These are phyloP conservation scores for Dalechampia spathulata DNA, from an alignment of 441 rosid genomes.

Conservation along the genomic window DNA sequence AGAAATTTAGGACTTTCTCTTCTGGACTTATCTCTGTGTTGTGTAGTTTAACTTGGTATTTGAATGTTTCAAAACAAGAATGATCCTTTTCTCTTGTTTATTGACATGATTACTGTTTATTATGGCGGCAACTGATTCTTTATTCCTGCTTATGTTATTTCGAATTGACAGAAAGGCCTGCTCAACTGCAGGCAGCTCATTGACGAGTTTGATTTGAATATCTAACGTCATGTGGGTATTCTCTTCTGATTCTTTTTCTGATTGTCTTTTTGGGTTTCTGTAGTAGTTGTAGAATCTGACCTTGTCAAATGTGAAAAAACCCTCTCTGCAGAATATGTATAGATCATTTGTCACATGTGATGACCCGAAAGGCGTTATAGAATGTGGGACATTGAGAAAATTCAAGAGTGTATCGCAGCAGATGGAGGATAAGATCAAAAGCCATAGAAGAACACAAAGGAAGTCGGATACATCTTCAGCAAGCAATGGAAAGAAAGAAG, in stretches of 20 bases:
- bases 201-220: conserved; percentile 14
- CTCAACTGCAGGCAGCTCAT: conserved; percentile 13
- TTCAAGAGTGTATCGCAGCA: conserved; percentile 35
- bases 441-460: conserved; percentile 21
- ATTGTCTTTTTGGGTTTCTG: conserved; percentile 4
- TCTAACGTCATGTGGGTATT: conserved; percentile 20
- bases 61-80: conserved; percentile 17
- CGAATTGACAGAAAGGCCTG: conserved; percentile 5
- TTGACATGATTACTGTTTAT: too few species aligned
- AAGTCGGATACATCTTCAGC: conserved; percentile 18
- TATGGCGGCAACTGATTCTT: conserved; percentile 28
- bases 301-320: conserved; percentile 9
- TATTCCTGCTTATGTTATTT: conserved; percentile 10
- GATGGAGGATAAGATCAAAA: conserved; percentile 34
- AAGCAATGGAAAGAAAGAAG: conserved; percentile 27
- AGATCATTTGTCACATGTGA: conserved; percentile 82
- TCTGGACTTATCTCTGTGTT: conserved; percentile 1
- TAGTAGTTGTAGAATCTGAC: conserved; percentile 19
- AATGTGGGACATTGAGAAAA: conserved; percentile 67
- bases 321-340: conserved; percentile 52
- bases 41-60: too few species aligned
- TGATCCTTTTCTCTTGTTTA: conserved; percentile 6
- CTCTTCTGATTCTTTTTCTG: not conserved
- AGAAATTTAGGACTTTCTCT: not conserved
- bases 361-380: conserved; percentile 84